These are phyloP conservation scores for Vararia minispora DNA, from an alignment of 768 basidiomycete genomes.

Conservation along the genomic window DNA sequence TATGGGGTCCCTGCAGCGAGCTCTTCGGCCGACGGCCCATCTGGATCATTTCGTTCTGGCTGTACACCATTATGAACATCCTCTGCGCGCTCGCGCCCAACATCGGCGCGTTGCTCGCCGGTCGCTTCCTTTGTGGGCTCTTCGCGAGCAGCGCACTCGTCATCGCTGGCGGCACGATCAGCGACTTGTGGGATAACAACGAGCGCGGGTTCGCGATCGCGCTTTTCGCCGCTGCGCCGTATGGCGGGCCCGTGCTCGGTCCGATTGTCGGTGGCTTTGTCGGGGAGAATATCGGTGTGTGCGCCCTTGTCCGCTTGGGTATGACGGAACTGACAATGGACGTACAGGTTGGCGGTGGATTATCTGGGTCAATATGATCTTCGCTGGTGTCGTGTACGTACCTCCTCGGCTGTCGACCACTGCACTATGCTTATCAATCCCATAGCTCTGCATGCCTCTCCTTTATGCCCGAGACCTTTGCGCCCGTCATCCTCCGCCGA, in stretches of 20 bases:
- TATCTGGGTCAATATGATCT: constrained; percentile 29
- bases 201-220: constrained; percentile 30
- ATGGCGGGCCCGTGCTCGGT: constrained; percentile 35
- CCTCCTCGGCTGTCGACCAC: neutral
- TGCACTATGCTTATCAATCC: neutral
- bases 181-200: constrained; percentile 27
- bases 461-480: constrained; percentile 37
- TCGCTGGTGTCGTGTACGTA: constrained; percentile 22
- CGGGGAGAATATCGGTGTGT: constrained; percentile 28
- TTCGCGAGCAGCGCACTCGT: constrained; percentile 28
- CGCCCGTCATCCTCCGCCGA: constrained; percentile 28
- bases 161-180: constrained; percentile 24
- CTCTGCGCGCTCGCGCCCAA: constrained; percentile 29
- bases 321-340: neutral
- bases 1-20: constrained; percentile 24
- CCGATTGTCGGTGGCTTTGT: constrained; percentile 42
- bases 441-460: constrained; percentile 12
- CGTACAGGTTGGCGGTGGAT: constrained; percentile 18
- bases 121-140: constrained; percentile 30
- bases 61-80: constrained; percentile 31
- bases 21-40: constrained; percentile 27
- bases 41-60: constrained; percentile 26
- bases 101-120: constrained; percentile 29
- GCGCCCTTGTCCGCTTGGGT: constrained; percentile 28
- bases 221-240: constrained; percentile 29